phyloP scores from a whole-genome alignment of 306 rosid species.

The Delonix regia region DNA sequence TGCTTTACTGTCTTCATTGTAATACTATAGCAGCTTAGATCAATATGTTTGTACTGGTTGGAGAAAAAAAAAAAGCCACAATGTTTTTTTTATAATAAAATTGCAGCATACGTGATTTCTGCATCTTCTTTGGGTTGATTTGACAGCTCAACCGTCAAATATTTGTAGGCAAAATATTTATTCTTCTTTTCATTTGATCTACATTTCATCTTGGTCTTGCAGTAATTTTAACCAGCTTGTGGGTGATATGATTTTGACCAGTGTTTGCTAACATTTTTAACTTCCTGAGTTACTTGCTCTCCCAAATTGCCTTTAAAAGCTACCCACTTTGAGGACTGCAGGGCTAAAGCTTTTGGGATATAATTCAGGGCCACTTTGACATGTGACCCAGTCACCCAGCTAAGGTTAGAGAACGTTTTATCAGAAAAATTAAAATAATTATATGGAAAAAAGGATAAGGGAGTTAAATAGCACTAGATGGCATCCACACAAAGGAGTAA shows the following conservation, averaged over 20 bases:
- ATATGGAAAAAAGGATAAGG: neutral
- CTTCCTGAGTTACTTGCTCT: neutral
- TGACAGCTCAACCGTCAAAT: neutral
- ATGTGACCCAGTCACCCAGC: neutral
- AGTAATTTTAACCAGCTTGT: slow-evolving; percentile 8
- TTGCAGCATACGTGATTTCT: neutral
- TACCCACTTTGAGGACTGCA: neutral
- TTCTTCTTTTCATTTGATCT: neutral
- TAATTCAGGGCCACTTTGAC: neutral
- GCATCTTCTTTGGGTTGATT: slow-evolving; percentile 1
- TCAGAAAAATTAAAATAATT: too few relatives aligned
- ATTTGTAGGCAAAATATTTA: neutral
- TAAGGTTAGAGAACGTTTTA: neutral
- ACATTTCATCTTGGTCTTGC: neutral
- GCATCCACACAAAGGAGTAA: slow-evolving; percentile 12
- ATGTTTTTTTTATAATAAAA: neutral
- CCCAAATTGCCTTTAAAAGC: neutral
- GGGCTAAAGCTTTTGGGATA: neutral
- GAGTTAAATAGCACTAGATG: slow-evolving; percentile 16
- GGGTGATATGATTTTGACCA: slow-evolving; percentile 5
- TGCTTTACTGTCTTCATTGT: neutral
- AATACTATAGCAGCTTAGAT: neutral
- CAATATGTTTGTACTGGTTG: neutral
- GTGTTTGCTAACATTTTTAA: slow-evolving; percentile 4
- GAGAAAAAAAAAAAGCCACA: neutral